Base-by-base conservation (phyloP, 1,139 yeast genomes). In the Arxiozyma slooffiae region DNA sequence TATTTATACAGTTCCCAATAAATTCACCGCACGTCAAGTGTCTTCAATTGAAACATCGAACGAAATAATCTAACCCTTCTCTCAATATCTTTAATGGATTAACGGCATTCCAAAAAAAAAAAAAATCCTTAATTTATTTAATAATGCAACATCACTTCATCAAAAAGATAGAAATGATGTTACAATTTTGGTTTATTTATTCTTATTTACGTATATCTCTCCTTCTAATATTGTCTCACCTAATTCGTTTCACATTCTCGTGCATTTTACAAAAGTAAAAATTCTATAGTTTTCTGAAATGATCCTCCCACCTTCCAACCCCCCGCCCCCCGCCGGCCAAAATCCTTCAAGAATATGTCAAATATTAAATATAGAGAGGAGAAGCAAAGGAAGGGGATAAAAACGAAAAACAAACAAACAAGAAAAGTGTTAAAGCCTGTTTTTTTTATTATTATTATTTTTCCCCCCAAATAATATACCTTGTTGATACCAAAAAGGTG, bases 41-140 rank as follows among this genome's bases (percentile, higher is more conserved):
- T 92, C 98, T 0, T 97, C 98, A 59, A 84, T 83, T 1, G 95
- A 78, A n/a, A 86, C 68, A 41, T 79, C 79, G 1, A n/a, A 89
- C 83, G 16, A 92, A 71, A 63, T 87, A 83, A 44, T 78, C 80
- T 38, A 84, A 70, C 0, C 87, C 79, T 8, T 78, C 83, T 51
- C 75, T 74, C 11, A 74, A 71, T 36, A 86, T 63, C 18, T 79
- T 74, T 41, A 86, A 68, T 22, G 76, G 70, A 8, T 50, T 50
- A 3, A 50, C 50, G 2, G 54, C 71, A 30, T 68, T 56, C 54
- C 66, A 62, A 1, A 73, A 57, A 20, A n/a, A n/a, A n/a, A n/a
- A n/a, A 71, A 54, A 51, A 75, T 78, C 50, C 94, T 69, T 17
- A 79, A 72, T 59, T 75, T 75, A 62, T 87, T 86, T 26, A 84